Base-by-base conservation (phyloP, 805 yeast species). In the Kodamaea restingae region DNA sequence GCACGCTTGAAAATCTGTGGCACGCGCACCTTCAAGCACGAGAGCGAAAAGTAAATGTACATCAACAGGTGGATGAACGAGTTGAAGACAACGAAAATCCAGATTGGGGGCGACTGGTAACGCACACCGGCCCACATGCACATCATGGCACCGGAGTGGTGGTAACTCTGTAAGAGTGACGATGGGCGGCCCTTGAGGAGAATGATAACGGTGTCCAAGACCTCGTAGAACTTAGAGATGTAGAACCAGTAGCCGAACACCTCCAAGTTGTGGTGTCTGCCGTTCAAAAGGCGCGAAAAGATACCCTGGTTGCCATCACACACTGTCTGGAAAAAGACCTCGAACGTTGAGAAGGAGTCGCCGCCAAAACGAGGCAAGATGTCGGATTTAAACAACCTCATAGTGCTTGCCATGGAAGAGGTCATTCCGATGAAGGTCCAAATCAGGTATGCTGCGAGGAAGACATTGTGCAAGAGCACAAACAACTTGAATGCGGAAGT, bases 61-160 rank as follows among this genome's bases (percentile, higher is more conserved):
- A 82, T 82, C 56, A 82, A 70, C 18, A 84, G 67, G 65, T 82
- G 88, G 54, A 82, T 81, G 55, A 82, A 76, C n/a, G 87, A 81
- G 67, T 82, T 82, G 75, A 82, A 82, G 18, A 78, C 85, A 32
- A 81, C 87, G 61, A 82, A 82, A 51, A 82, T 78, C 88, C 88
- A 82, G 56, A 82, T 82, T 25, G 88, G 88, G 4, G 88, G 85
- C 10, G 85, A 73, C 37, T 74, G 75, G 59, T 65, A 82, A 41
- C 88, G 65, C 40, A 80, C 75, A 2, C 88, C 88, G 6, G 84
- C 75, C 88, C 88, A 82, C 88, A 82, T 82, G 43, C 85, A 80
- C 60, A 82, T 64, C 79, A 82, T 82, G 35, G 88, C 88, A 18
- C 88, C 88, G 4, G 88, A 75, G 57, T 82, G 88, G 56, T 82